These are phyloP conservation scores for Didymella sp. DNA, from an alignment of 2,329 filamentous ascomycete genomes.

Conservation along the genomic window DNA sequence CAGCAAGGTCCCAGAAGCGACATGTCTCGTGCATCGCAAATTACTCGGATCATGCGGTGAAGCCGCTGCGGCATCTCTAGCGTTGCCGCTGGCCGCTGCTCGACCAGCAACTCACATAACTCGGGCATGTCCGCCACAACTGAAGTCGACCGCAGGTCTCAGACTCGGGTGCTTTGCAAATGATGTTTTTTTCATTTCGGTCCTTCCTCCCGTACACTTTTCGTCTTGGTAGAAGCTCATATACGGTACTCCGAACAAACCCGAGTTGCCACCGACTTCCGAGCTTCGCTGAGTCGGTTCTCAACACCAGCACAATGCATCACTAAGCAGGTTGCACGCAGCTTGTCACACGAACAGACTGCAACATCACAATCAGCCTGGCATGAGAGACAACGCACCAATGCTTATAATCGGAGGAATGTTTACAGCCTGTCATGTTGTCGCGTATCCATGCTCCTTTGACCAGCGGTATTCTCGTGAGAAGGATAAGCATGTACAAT, in stretches of 20 bases:
- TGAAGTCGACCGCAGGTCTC: background rate
- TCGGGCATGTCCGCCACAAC: slow-evolving; percentile 1
- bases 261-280: slow-evolving; percentile 22
- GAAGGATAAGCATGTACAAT: slow-evolving; percentile 34
- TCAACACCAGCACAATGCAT: background rate
- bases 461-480: slow-evolving; percentile 23
- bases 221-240: background rate
- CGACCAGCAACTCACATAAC: slow-evolving; percentile 6
- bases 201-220: background rate
- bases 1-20: slow-evolving; percentile 24
- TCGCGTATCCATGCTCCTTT: slow-evolving; percentile 27
- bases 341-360: background rate
- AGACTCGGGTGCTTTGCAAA: slow-evolving; percentile 8
- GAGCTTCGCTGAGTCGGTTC: slow-evolving; percentile 20
- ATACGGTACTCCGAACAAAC: slow-evolving; percentile 8
- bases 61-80: slow-evolving; percentile 38
- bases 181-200: background rate
- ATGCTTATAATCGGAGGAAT: slow-evolving; percentile 19
- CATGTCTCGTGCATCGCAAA: slow-evolving; percentile 28
- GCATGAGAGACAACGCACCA: background rate
- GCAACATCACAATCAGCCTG: background rate
- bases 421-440: slow-evolving; percentile 21
- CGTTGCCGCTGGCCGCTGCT: slow-evolving; percentile 32
- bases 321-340: background rate
- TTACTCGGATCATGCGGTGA: slow-evolving; percentile 23